A percentile compares a stretch with the other conserved stretches of the same genome.
These are phyloP conservation scores for Pseudoscleropodium purum DNA, from an alignment of 225 moss, liverwort and hornwort species.

Conservation along the genomic window DNA sequence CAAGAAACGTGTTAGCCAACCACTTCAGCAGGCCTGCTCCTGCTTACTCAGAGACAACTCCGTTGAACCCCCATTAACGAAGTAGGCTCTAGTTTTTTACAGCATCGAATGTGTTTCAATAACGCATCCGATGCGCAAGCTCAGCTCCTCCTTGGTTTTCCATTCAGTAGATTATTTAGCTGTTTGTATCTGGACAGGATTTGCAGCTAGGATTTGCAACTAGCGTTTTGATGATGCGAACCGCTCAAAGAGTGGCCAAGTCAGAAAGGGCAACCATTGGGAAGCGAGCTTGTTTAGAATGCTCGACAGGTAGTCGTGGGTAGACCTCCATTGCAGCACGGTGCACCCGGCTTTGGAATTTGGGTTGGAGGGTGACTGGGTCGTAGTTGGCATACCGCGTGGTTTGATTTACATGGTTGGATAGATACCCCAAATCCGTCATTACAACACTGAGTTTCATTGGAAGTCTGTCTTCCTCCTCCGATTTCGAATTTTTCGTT, in stretches of 20 bases:
- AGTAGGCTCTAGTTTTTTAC: not conserved
- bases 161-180: not conserved
- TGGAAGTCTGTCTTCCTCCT: not conserved
- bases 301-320: not conserved
- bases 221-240: not conserved
- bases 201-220: not conserved
- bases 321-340: not conserved
- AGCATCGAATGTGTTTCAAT: not conserved
- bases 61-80: conserved; percentile 32
- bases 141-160: not conserved
- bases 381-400: not conserved
- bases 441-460: not conserved
- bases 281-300: not conserved
- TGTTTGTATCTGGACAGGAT: not conserved
- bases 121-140: not conserved
- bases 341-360: not conserved
- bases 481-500: not conserved
- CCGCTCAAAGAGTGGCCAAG: conserved; percentile 17
- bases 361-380: not conserved
- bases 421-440: not conserved
- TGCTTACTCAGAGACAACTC: conserved; percentile 26
- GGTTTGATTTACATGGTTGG: not conserved
- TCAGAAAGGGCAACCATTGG: not conserved
- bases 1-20: conserved; percentile 25
- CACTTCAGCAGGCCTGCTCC: conserved; percentile 44